Conservation (phyloP, 176 grass and related monocot species). For the Leersia perrieri region DNA sequence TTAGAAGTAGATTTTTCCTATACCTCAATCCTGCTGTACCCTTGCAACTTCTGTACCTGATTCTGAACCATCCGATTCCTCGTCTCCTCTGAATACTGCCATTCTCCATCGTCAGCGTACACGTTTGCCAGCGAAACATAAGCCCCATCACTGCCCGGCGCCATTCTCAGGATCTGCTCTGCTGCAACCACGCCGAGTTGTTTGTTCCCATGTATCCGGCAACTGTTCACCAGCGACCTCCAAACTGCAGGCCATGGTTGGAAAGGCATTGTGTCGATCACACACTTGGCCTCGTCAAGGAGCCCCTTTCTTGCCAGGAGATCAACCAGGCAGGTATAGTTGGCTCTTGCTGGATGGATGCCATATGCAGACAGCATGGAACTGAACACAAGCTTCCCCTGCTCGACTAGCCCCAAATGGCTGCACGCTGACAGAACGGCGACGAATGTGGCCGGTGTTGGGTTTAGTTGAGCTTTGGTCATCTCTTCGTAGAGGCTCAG, state of each 20-base stretch:
- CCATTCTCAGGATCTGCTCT: slow-evolving; percentile 38
- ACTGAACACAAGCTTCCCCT: slow-evolving; percentile 43
- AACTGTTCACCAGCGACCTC: slow-evolving; percentile 67
- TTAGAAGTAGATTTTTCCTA: no score
- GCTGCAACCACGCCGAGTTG: slow-evolving; percentile 44
- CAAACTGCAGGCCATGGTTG: slow-evolving; percentile 54
- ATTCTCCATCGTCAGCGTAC: slow-evolving; percentile 51
- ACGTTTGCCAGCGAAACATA: slow-evolving; percentile 51
- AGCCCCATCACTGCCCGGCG: slow-evolving; percentile 37
- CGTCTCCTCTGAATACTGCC: slow-evolving; percentile 39
- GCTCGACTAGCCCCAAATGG: slow-evolving; percentile 55
- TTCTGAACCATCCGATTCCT: slow-evolving; percentile 48
- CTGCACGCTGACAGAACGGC: slow-evolving; percentile 49
- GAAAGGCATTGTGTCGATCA: slow-evolving; percentile 50
- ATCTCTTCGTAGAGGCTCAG: slow-evolving; percentile 44
- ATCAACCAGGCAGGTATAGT: slow-evolving; percentile 48
- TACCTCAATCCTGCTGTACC: slow-evolving; percentile 44
- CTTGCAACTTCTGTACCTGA: slow-evolving; percentile 44
- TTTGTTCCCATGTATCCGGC: slow-evolving; percentile 51
- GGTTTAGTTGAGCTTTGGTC: slow-evolving; percentile 25
- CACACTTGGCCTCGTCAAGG: slow-evolving; percentile 34
- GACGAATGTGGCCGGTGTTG: slow-evolving; percentile 59
- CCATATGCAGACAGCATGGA: slow-evolving; percentile 36
- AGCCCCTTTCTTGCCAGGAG: slow-evolving; percentile 56
- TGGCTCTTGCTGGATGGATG: slow-evolving; percentile 38